These are phyloP conservation scores for Naganishia vaughanmartiniae DNA, from an alignment of 768 basidiomycete genomes.

Conservation along the genomic window DNA sequence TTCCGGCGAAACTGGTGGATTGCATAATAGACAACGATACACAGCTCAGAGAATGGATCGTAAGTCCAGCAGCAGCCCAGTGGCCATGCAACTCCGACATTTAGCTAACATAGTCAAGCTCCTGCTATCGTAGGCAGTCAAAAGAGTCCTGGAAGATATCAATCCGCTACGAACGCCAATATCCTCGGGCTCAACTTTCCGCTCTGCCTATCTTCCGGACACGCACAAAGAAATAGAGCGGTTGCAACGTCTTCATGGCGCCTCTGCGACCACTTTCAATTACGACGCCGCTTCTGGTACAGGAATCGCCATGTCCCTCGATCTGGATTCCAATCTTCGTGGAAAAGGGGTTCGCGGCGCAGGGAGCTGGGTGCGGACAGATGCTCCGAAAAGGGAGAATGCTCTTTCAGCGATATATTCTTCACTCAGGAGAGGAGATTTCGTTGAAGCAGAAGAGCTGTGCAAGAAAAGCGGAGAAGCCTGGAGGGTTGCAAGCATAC, in stretches of 20 bases:
- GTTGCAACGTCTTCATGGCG: conserved; percentile 10
- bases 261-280: conserved; percentile 6
- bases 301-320: conserved; percentile 24
- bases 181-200: conserved; percentile 4
- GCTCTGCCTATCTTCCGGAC: conserved; percentile 21
- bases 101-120: not conserved
- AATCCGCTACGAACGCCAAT: conserved; percentile 5
- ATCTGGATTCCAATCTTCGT: conserved; percentile 29
- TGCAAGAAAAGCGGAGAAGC: conserved; percentile 80
- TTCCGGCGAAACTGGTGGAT: conserved; percentile 20
- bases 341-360: conserved; percentile 24
- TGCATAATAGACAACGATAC: conserved; percentile 25
- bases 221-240: conserved; percentile 17
- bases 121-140: conserved; percentile 3
- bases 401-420: conserved; percentile 40
- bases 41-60: conserved; percentile 29
- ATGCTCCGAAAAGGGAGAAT: conserved; percentile 10
- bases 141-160: conserved; percentile 10
- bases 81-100: too few relatives aligned
- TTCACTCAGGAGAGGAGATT: conserved; percentile 60
- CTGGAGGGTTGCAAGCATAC: conserved; percentile 86
- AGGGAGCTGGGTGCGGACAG: conserved; percentile 16
- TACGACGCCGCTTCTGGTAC: conserved; percentile 4
- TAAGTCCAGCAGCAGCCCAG: not conserved
- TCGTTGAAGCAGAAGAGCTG: conserved; percentile 78